Conservation (phyloP, 78 protist genomes). For the Monosiga brevicollis region DNA sequence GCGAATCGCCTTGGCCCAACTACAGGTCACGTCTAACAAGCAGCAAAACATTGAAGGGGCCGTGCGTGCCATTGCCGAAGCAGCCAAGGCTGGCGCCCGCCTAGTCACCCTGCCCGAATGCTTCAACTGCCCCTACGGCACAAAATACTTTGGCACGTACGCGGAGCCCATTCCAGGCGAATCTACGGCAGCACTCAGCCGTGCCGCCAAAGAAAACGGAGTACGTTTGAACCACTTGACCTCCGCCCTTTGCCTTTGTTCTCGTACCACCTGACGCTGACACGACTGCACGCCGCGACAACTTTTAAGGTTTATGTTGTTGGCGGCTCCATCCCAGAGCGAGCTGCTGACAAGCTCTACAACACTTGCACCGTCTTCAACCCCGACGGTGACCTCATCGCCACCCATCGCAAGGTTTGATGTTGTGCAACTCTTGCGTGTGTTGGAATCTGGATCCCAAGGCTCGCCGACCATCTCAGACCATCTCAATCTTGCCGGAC, state of each 20-base stretch:
- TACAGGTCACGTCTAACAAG: conserved; percentile 57
- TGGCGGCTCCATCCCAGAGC: conserved; percentile 87
- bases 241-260: not conserved
- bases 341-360: conserved; percentile 47
- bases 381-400: conserved; percentile 64
- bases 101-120: conserved; percentile 82
- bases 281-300: not conserved
- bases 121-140: conserved; percentile 83
- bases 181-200: conserved; percentile 24
- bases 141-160: conserved; percentile 59
- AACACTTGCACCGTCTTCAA: conserved; percentile 61
- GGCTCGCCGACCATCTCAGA: not conserved
- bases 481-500: not conserved
- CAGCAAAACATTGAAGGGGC: conserved; percentile 63
- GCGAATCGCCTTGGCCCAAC: conserved; percentile 62
- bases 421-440: not conserved
- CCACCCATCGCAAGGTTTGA: conserved; percentile 61
- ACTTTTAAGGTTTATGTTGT: conserved; percentile 38
- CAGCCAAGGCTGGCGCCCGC: conserved; percentile 70
- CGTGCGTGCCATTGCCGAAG: conserved; percentile 40
- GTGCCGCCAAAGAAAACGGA: conserved; percentile 21
- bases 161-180: conserved; percentile 64
- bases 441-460: not conserved
- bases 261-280: not conserved
- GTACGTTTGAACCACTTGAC: not conserved